phyloP scores from a whole-genome alignment of 495 filamentous ascomycete species.

The Parachaetomium inaequale region DNA sequence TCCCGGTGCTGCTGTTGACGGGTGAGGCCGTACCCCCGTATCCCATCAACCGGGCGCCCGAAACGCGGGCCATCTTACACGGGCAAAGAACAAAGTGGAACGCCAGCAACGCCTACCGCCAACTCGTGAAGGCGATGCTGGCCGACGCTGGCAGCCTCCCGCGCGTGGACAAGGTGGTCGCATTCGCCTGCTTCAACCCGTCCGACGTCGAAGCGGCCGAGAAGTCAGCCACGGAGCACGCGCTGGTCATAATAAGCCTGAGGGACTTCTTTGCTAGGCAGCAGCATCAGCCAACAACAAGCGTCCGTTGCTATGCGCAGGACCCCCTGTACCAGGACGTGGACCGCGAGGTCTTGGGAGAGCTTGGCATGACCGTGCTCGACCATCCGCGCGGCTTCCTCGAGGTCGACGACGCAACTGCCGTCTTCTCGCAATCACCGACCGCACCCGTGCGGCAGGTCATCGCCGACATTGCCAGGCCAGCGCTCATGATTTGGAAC shows the following conservation, averaged over 20 bases:
- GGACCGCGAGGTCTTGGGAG: neutral
- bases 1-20: neutral
- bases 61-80: neutral
- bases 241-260: neutral
- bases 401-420: neutral
- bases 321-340: neutral
- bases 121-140: constrained; percentile 1
- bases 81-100: neutral
- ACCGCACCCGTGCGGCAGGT: neutral
- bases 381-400: neutral
- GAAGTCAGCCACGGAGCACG: neutral
- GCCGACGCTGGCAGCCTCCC: no score
- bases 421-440: neutral
- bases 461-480: constrained; percentile 5
- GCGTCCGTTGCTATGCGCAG: neutral
- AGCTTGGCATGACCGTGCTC: neutral
- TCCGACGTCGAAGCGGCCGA: neutral
- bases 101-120: neutral
- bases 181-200: constrained; percentile 2
- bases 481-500: constrained; percentile 6
- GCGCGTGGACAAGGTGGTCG: constrained; percentile 4
- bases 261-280: constrained; percentile 8
- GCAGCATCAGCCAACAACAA: neutral
- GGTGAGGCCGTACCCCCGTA: neutral
- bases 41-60: neutral